Evolutionary conservation across 768 basidiomycete species (phyloP), one percentile per base, ranked within the genome.

Genomic region (Collybia nuda): DNA sequence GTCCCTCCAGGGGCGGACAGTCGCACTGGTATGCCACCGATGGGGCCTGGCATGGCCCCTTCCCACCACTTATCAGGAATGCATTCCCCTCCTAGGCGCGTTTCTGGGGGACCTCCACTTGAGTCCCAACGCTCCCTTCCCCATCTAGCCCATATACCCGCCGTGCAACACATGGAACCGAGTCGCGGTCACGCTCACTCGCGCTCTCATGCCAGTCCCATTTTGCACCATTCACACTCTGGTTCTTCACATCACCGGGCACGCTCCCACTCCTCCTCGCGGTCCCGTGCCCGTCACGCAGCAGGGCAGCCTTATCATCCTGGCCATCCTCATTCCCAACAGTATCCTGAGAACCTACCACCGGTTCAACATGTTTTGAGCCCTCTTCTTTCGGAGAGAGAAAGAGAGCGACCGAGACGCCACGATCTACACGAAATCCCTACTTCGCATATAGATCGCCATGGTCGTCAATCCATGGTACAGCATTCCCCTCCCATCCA

Each of bases 181-280:
- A 58, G 69, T 48, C 66, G 69, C 41, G 58, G 44, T 35, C 71
- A 69, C 47, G 48, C 60, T 14, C 73, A 69, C 46, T 61, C 77
- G 15, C 64, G 64, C 51, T 58, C 70, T 14, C 67, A 68, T 54
- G 65, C 71, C 29, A 71, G 76, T 37, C 71, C 78, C 24, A 69
- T 70, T 47, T 62, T 74, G 49, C 76, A 76, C 46, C 71, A 76
- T 51, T 65, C 69, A 19, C 70, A 75, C 52, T 65, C 70, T 44
- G 67, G 66, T 29, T 65, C 73, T 15, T 68, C 75, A 40, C 70
- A 77, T 54, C 66, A 77, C 40, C 76, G 73, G 42, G 74, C 77
- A 26, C 70, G 75, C 59, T 78, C 80, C 28, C 74, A 75, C 50
- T 80, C 79, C 23, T 74, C 77, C 40, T 73, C 82, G 29, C 75